Evolutionary conservation across 1,284 basidiomycete genomes (phyloP).

Genomic region (Hemileccinum hortonii): DNA sequence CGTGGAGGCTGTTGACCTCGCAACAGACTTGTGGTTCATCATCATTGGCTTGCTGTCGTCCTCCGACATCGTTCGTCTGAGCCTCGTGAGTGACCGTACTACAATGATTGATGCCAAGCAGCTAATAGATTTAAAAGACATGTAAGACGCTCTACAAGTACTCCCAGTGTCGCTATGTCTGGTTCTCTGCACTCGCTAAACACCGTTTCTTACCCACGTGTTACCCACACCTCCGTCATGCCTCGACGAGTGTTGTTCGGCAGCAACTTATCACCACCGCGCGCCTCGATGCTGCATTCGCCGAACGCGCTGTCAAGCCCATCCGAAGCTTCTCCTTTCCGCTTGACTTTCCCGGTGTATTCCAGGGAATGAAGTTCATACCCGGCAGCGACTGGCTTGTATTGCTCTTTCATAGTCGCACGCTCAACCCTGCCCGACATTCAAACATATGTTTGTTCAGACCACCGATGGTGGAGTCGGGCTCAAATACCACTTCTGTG

Average conservation of each 20-base stretch:
- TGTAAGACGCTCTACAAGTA: constrained; percentile 28
- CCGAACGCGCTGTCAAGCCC: constrained; percentile 15
- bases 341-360: constrained; percentile 31
- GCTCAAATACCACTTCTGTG: constrained; percentile 11
- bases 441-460: constrained; percentile 31
- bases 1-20: constrained; percentile 14
- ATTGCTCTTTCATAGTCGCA: constrained; percentile 31
- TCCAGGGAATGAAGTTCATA: constrained; percentile 32
- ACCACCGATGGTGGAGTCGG: constrained; percentile 11
- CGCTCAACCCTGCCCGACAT: constrained; percentile 31
- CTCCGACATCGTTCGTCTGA: constrained; percentile 22
- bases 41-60: constrained; percentile 32
- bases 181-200: constrained; percentile 20
- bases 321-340: constrained; percentile 26
- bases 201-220: constrained; percentile 26
- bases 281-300: constrained; percentile 25
- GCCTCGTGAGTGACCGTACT: constrained; percentile 23
- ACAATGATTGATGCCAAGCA: background rate
- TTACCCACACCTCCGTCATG: constrained; percentile 26
- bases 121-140: constrained; percentile 17
- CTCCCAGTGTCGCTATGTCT: constrained; percentile 26
- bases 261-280: constrained; percentile 26
- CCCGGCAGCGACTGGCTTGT: constrained; percentile 32
- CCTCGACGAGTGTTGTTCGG: constrained; percentile 21
- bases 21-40: constrained; percentile 30